Conservation (phyloP, 768 basidiomycete species). For the Kwoniella bestiolae region DNA sequence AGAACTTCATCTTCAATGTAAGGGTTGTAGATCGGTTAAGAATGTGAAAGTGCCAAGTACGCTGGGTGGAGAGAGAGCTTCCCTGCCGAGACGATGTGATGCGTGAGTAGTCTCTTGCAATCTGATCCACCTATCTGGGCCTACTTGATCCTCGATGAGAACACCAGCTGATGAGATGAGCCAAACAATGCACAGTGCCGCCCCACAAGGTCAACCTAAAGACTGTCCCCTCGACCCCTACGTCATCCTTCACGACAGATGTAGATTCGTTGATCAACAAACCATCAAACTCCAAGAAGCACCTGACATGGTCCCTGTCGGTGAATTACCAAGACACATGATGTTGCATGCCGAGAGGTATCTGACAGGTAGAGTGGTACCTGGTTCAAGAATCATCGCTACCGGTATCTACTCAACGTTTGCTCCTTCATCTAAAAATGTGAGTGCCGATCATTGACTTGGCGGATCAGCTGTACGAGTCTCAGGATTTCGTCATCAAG, state of each 20-base stretch:
- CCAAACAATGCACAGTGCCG: constrained; percentile 58
- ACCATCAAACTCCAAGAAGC: constrained; percentile 96
- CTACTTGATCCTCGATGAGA: neutral
- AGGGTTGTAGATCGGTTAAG: constrained; percentile 80
- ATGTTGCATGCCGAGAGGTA: constrained; percentile 83
- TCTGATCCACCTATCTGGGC: neutral
- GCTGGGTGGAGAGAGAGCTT: constrained; percentile 80
- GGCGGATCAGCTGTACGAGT: neutral
- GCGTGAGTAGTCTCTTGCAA: constrained; percentile 58
- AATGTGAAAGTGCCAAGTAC: constrained; percentile 82
- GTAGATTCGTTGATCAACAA: constrained; percentile 93
- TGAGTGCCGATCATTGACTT: too few species aligned
- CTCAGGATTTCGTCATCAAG: too few species aligned
- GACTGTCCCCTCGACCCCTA: constrained; percentile 96
- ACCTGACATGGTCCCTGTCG: constrained; percentile 98
- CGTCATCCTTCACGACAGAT: constrained; percentile 91
- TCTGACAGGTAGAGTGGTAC: constrained; percentile 89
- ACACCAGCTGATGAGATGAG: constrained; percentile 7
- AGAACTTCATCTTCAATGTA: constrained; percentile 88
- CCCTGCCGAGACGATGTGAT: constrained; percentile 84
- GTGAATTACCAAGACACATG: constrained; percentile 95
- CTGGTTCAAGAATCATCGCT: constrained; percentile 90
- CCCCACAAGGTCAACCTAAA: constrained; percentile 81
- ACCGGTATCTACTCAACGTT: constrained; percentile 98
- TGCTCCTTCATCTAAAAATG: constrained; percentile 77